These are phyloP conservation scores for Hypholoma sublateritium DNA, from an alignment of 768 basidiomycete species.

Conservation along the genomic window DNA sequence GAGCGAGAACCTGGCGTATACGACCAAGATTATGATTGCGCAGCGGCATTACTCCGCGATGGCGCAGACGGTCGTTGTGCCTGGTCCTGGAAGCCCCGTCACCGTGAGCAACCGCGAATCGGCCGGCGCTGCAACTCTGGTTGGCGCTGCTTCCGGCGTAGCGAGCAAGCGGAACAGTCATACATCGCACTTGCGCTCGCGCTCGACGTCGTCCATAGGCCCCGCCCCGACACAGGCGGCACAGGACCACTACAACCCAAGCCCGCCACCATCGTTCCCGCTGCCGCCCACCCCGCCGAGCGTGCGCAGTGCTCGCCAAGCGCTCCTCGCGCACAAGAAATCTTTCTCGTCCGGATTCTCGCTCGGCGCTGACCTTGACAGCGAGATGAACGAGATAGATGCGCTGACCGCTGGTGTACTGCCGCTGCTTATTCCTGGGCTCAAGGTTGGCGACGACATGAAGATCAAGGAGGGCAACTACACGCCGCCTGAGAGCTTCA, in stretches of 20 bases:
- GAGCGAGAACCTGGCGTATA: conserved; percentile 51
- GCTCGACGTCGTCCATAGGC: conserved; percentile 55
- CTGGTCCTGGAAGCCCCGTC: conserved; percentile 34
- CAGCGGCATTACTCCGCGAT: conserved; percentile 72
- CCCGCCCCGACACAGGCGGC: conserved; percentile 37
- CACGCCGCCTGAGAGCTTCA: conserved; percentile 39
- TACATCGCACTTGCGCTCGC: conserved; percentile 56
- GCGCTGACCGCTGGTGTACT: conserved; percentile 68
- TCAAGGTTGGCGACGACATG: conserved; percentile 57
- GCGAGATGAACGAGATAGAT: conserved; percentile 66
- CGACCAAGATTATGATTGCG: conserved; percentile 67
- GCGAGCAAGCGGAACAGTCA: conserved; percentile 28
- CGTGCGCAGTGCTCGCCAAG: conserved; percentile 56
- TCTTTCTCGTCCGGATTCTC: conserved; percentile 66
- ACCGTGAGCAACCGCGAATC: conserved; percentile 27
- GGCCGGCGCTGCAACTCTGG: conserved; percentile 28
- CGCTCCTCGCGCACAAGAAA: conserved; percentile 56
- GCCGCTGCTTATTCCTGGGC: conserved; percentile 65
- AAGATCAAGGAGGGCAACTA: conserved; percentile 49
- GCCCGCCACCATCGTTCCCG: conserved; percentile 66
- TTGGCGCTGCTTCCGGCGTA: conserved; percentile 38
- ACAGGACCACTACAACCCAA: conserved; percentile 37
- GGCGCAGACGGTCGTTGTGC: conserved; percentile 62
- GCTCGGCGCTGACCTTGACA: conserved; percentile 46
- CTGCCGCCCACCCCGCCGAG: conserved; percentile 77